A percentile compares a stretch with the other conserved stretches of the same genome.
These are phyloP conservation scores for Talaromyces liani DNA, from an alignment of 495 filamentous ascomycete genomes.

Conservation along the genomic window DNA sequence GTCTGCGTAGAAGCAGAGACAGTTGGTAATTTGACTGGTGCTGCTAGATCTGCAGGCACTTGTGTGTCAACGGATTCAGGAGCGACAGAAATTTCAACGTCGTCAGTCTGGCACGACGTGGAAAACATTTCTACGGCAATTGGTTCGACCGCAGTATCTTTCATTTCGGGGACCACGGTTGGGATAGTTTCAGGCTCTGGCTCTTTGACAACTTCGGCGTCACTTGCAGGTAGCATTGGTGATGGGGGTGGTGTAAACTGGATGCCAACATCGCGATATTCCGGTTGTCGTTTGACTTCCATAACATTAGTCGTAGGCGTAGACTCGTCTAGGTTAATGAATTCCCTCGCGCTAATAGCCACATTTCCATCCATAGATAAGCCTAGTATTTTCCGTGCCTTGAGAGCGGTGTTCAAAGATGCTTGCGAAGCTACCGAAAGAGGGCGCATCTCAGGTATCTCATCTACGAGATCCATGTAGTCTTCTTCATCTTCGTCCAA, in stretches of 20 bases:
- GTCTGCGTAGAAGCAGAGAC: constrained; percentile 69
- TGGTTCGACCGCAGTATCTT: constrained; percentile 23
- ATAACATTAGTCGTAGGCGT: constrained; percentile 14
- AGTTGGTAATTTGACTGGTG: constrained; percentile 24
- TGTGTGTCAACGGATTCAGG: constrained; percentile 43
- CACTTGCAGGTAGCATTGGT: constrained; percentile 38
- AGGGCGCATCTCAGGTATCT: constrained; percentile 41
- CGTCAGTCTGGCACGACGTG: constrained; percentile 61
- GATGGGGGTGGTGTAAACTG: constrained; percentile 80
- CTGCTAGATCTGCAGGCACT: not conserved
- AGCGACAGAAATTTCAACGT: constrained; percentile 60
- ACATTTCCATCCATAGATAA: constrained; percentile 29
- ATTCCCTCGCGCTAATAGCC: constrained; percentile 7
- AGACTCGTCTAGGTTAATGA: not conserved
- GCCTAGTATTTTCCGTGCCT: constrained; percentile 44
- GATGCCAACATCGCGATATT: constrained; percentile 66
- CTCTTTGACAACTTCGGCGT: constrained; percentile 13
- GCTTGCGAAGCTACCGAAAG: constrained; percentile 34
- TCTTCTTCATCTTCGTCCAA: constrained; percentile 72
- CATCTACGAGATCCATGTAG: constrained; percentile 27
- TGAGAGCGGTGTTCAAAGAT: constrained; percentile 32
- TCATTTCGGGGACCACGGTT: constrained; percentile 13
- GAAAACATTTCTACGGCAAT: constrained; percentile 55
- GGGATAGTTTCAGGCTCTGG: not conserved
- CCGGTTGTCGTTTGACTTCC: constrained; percentile 10